These are phyloP conservation scores for Melaleuca quinquenervia DNA, from an alignment of 345 rosid species.

Conservation along the genomic window DNA sequence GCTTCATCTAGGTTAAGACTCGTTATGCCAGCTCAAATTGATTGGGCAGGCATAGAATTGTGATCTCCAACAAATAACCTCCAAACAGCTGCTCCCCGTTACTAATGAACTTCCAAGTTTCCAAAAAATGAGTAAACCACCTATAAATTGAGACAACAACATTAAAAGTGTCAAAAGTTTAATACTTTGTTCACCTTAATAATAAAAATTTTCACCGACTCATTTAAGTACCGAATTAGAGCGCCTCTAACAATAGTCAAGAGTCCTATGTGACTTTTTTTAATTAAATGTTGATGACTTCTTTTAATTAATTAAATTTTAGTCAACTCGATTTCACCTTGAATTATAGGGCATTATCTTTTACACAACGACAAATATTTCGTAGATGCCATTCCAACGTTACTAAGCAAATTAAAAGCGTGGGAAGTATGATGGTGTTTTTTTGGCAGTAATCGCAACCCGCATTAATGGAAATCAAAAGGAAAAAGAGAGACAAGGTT, in stretches of 20 bases:
- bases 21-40: conserved; percentile 3
- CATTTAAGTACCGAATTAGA: too few relatives aligned
- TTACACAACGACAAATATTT: background rate
- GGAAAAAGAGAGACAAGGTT: too few relatives aligned
- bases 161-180: too few relatives aligned
- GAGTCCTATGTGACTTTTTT: too few relatives aligned
- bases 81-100: background rate
- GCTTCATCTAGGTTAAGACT: too few relatives aligned
- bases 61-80: background rate
- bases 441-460: background rate
- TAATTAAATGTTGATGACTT: too few relatives aligned
- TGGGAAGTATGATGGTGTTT: background rate
- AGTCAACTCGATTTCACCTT: background rate
- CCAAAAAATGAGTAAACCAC: background rate
- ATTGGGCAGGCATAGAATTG: conserved; percentile 18
- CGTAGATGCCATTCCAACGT: background rate
- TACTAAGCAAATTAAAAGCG: background rate
- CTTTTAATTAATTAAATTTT: too few relatives aligned
- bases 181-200: too few relatives aligned
- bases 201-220: too few relatives aligned
- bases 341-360: background rate
- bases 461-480: background rate
- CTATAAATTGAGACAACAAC: too few relatives aligned
- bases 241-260: too few relatives aligned
- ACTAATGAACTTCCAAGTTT: background rate